A percentile compares a stretch with the other conserved stretches of the same genome.
phyloP scores from a whole-genome alignment of 2,329 filamentous ascomycete species.

The Neoarthrinium moseri region DNA sequence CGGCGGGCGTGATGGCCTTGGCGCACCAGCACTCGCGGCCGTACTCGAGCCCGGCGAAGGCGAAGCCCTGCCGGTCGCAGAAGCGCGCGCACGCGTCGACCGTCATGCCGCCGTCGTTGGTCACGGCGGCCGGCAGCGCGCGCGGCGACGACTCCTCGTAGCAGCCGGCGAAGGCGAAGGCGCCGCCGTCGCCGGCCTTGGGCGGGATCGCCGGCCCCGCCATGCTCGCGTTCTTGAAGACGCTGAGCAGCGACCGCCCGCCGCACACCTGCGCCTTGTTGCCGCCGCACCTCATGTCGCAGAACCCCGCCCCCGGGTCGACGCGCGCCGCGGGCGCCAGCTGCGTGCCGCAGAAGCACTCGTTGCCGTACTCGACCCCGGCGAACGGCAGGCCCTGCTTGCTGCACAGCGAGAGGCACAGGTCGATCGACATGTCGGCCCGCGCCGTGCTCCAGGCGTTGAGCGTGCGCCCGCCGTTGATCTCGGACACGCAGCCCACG shows the following conservation, averaged over 20 bases:
- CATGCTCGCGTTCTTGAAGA: not conserved
- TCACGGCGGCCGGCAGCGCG: not conserved
- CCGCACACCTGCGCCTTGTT: conserved; percentile 1
- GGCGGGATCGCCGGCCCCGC: not conserved
- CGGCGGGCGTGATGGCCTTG: not conserved
- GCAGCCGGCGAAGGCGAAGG: not conserved
- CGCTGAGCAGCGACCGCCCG: not conserved
- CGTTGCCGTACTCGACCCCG: conserved; percentile 2
- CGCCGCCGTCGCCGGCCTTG: not conserved
- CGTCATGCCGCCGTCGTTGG: not conserved
- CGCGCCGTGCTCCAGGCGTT: not conserved
- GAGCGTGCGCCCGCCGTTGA: not conserved
- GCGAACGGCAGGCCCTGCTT: not conserved
- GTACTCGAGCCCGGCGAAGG: conserved; percentile 4
- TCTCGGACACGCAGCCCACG: conserved; percentile 1
- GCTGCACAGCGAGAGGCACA: not conserved
- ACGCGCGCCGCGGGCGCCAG: not conserved
- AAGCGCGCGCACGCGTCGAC: not conserved
- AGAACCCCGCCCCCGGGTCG: not conserved
- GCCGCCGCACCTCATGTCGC: not conserved
- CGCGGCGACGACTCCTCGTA: conserved; percentile 1
- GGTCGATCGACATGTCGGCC: conserved; percentile 2
- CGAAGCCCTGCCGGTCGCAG: not conserved
- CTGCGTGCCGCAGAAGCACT: conserved; percentile 3
- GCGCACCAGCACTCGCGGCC: conserved; percentile 7